Evolutionary conservation across 2,329 filamentous ascomycete genomes (phyloP), one percentile per base, ranked within the genome.

Genomic region (Pseudogymnoascus sp.): DNA sequence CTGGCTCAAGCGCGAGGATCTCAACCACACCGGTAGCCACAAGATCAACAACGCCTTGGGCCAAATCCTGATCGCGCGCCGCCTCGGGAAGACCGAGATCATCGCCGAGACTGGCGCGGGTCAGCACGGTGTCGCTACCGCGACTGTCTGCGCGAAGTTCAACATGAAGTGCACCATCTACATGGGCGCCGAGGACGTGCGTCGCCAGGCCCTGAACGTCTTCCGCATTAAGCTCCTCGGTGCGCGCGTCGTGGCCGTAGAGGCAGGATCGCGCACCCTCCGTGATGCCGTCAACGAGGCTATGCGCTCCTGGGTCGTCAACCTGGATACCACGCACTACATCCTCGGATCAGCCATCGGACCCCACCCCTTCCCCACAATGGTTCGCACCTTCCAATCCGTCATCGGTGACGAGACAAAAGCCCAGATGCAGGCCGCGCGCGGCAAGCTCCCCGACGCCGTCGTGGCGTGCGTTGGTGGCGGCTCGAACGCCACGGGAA

Each of bases 31-130:
- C 7, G 95, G 95, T 69, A 96, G 90, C 67, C 95, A 99, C 83
- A 99, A 99, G 84, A 97, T 99, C 82, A 99, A 99, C 82, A 99
- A 99, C 72, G 95, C 95, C 0, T 81, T 99, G 7, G 95, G 95
- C 1, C 95, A 99, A 76, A 87, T 97, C 59, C 84, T 99, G 12
- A 80, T 99, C 40, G 95, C 95, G 1, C 84, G 84, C 70, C 83
- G 91, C 66, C 78, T 99, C 59, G 95, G 95, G 60, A 99, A 99
- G 84, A 97, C 88, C 5, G 89, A 92, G 75, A 97, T 99, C 71
- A 99, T 99, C 70, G 95, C 95, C 59, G 95, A 99, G 79, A 99
- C 95, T 14, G 95, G 95, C 69, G 95, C 95, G 62, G 95, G 95
- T 16, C 95, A 99, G 78, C 95, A 99, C 77, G 95, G 95, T 80